Conservation (phyloP, 345 rosid genomes). For the Lepidium didymum region DNA sequence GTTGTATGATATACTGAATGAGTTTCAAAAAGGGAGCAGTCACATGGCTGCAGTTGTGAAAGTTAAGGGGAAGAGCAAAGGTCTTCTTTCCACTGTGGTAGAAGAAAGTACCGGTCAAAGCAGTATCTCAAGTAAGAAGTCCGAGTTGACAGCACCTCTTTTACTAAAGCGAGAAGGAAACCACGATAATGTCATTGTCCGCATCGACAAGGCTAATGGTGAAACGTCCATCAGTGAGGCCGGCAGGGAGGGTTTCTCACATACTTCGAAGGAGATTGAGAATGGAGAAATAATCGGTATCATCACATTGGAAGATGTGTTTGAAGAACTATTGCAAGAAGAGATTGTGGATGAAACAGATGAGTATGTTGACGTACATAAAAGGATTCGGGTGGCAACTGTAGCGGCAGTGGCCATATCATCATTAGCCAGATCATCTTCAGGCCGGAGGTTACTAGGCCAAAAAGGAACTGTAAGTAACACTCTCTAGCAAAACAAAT, state of each 20-base stretch:
- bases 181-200: conserved; percentile 47
- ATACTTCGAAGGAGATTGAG: conserved; percentile 62
- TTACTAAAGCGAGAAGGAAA: conserved; percentile 48
- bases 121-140: conserved; percentile 24
- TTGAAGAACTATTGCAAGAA: conserved; percentile 91
- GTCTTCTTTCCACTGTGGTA: conserved; percentile 27
- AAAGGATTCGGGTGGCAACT: conserved; percentile 85
- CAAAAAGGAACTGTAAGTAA: conserved; percentile 28
- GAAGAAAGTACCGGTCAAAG: conserved; percentile 35
- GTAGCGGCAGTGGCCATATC: conserved; percentile 94
- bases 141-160: conserved; percentile 57
- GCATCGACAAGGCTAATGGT: conserved; percentile 46
- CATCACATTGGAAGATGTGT: conserved; percentile 95
- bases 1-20: conserved; percentile 85
- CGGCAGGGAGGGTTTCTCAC: conserved; percentile 36
- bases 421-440: conserved; percentile 79
- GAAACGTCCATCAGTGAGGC: conserved; percentile 26
- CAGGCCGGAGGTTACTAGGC: conserved; percentile 56
- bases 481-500: not conserved
- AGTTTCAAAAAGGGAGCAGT: conserved; percentile 99
- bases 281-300: conserved; percentile 92
- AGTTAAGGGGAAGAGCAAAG: conserved; percentile 53
- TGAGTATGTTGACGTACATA: conserved; percentile 94
- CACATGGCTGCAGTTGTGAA: conserved; percentile 99
- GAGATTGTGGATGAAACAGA: conserved; percentile 99